Conservation (phyloP, 345 rosid genomes). For the Populus pruinosa region DNA sequence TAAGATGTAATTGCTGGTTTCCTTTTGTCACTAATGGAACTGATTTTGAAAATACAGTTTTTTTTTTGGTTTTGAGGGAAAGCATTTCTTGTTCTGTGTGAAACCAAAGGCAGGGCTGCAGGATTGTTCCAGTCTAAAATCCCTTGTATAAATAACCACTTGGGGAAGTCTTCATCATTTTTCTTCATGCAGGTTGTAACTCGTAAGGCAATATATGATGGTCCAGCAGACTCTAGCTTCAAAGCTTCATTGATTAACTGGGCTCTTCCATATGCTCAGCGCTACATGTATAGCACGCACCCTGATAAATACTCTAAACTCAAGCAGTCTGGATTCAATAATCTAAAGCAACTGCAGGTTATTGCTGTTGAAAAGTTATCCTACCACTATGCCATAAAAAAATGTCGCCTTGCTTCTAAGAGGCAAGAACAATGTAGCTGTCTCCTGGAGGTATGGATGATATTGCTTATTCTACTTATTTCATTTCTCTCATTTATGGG, state of each 20-base stretch:
- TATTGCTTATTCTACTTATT: neutral
- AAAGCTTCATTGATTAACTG: slow-evolving; percentile 66
- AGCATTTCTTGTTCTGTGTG: too few species aligned
- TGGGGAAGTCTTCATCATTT: neutral
- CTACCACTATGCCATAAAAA: slow-evolving; percentile 60
- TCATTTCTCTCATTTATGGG: neutral
- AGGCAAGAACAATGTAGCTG: slow-evolving; percentile 55
- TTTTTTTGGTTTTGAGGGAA: too few species aligned
- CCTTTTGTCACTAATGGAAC: too few species aligned
- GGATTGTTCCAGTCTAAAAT: neutral
- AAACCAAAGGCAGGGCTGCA: neutral
- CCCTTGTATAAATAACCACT: neutral
- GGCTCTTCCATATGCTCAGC: slow-evolving; percentile 94
- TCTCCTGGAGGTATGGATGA: slow-evolving; percentile 58
- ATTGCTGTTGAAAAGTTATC: slow-evolving; percentile 65
- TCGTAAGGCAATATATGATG: slow-evolving; percentile 64
- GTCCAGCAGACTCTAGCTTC: slow-evolving; percentile 45
- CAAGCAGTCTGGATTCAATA: slow-evolving; percentile 45
- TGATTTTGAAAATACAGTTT: too few species aligned
- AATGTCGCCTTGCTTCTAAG: slow-evolving; percentile 40
- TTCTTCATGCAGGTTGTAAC: slow-evolving; percentile 54
- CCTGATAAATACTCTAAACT: slow-evolving; percentile 51
- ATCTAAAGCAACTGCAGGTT: slow-evolving; percentile 43
- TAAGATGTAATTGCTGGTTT: too few species aligned
- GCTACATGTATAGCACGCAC: slow-evolving; percentile 60